Percentiles rank a stretch among this genome's conserved stretches.
Evolutionary conservation across 345 rosid species (phyloP).

Genomic region (Populus pruinosa): DNA sequence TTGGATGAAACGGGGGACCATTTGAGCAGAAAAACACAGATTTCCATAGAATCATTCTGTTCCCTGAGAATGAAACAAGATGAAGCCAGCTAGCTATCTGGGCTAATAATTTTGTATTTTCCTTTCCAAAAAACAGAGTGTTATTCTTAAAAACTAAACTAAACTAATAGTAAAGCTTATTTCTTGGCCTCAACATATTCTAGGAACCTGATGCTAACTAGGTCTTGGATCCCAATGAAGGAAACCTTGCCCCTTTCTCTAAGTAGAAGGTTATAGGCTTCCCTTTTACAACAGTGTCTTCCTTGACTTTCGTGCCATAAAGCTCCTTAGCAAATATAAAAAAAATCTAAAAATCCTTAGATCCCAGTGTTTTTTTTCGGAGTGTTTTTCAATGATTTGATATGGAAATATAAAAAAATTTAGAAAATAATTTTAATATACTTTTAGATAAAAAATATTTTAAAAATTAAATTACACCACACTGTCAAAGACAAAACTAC

Average conservation of each 20-base stretch:
- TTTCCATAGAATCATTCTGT: neutral
- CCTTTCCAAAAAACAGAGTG: neutral
- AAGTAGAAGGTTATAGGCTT: conserved; percentile 23
- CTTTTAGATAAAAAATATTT: no score
- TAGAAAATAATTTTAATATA: no score
- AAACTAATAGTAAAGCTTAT: neutral
- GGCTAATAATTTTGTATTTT: neutral
- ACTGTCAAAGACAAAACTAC: no score
- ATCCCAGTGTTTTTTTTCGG: no score
- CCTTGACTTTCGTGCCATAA: neutral
- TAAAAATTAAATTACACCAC: no score
- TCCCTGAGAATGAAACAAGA: conserved; percentile 27
- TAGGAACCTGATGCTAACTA: neutral
- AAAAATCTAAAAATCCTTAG: no score
- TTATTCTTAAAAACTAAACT: neutral
- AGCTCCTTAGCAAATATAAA: no score
- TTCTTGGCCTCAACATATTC: conserved; percentile 5
- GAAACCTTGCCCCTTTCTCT: conserved; percentile 34
- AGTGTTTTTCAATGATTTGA: no score
- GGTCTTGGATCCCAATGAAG: conserved; percentile 41
- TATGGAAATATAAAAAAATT: no score
- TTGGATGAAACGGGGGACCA: conserved; percentile 1
- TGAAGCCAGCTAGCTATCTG: neutral
- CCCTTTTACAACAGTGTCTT: neutral
- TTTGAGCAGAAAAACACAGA: neutral